phyloP scores from a whole-genome alignment of 2,329 filamentous ascomycete species.

The Ophidiomyces ophidiicola region DNA sequence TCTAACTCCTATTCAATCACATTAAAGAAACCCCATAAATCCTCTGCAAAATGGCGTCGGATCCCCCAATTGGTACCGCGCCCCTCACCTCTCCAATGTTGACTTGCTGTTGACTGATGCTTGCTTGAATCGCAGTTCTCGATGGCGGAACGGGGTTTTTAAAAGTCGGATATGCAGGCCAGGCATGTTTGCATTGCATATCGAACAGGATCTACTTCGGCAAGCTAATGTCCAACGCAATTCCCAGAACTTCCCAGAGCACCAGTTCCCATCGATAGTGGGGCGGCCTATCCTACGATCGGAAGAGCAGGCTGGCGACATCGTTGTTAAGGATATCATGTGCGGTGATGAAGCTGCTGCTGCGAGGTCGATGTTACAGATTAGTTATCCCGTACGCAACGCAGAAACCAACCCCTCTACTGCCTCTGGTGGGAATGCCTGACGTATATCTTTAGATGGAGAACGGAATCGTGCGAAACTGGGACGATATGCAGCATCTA shows the following conservation, averaged over 20 bases:
- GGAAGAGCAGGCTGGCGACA: conserved; percentile 68
- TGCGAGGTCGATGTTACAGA: conserved; percentile 92
- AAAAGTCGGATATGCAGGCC: conserved; percentile 96
- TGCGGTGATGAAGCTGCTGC: conserved; percentile 96
- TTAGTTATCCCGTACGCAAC: conserved; percentile 70
- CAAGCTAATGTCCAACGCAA: conserved; percentile 12
- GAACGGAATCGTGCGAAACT: conserved; percentile 98
- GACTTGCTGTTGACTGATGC: conserved; percentile 21
- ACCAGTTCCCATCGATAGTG: conserved; percentile 96
- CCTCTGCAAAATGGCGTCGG: conserved; percentile 29
- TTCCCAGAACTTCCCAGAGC: conserved; percentile 86
- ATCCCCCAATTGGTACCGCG: conserved; percentile 38
- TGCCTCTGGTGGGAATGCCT: conserved; percentile 9
- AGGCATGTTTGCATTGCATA: conserved; percentile 37
- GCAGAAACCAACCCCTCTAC: conserved; percentile 11
- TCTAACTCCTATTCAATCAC: neutral
- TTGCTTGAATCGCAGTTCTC: conserved; percentile 56
- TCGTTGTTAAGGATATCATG: conserved; percentile 94
- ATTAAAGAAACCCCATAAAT: neutral
- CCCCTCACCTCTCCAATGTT: conserved; percentile 15
- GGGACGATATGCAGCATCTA: conserved; percentile 99
- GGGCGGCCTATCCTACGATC: conserved; percentile 93
- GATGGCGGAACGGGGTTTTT: conserved; percentile 99
- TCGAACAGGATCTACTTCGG: neutral
- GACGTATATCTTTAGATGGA: no score